phyloP scores from a whole-genome alignment of 164 flowering plant genomes.

The Berberis vulgaris region DNA sequence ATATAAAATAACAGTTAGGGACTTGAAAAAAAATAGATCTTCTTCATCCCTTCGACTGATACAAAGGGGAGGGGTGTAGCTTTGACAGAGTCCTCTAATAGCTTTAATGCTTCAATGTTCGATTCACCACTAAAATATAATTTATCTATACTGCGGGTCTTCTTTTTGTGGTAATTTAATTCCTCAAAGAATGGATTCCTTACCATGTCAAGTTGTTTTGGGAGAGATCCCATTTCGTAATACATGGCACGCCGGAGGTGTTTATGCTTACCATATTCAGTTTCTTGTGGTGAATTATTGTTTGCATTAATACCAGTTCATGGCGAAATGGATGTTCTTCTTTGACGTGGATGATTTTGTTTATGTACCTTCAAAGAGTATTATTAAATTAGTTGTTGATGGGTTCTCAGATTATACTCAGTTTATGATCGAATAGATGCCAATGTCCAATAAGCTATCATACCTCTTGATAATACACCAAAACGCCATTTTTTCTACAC shows the following conservation, averaged over 20 bases:
- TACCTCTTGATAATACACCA: constrained; percentile 1
- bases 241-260: constrained; percentile 86
- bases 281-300: constrained; percentile 90
- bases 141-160: constrained; percentile 78
- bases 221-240: constrained; percentile 60
- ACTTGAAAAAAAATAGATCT: too few relatives aligned
- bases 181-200: constrained; percentile 91
- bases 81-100: constrained; percentile 36
- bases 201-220: constrained; percentile 82
- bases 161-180: constrained; percentile 66
- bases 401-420: constrained; percentile 49
- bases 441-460: constrained; percentile 69
- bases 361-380: constrained; percentile 51
- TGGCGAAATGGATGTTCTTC: constrained; percentile 90
- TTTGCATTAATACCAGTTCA: constrained; percentile 63
- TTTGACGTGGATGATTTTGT: constrained; percentile 91
- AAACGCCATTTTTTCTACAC: too few relatives aligned
- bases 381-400: constrained; percentile 43
- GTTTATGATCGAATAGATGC: constrained; percentile 85
- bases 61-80: constrained; percentile 39
- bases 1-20: too few relatives aligned
- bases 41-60: constrained; percentile 1
- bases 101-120: constrained; percentile 24
- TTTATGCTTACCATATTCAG: constrained; percentile 85
- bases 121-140: constrained; percentile 40